These are phyloP conservation scores for Ascochyta koolunga DNA, from an alignment of 2,329 filamentous ascomycete genomes.

Conservation along the genomic window DNA sequence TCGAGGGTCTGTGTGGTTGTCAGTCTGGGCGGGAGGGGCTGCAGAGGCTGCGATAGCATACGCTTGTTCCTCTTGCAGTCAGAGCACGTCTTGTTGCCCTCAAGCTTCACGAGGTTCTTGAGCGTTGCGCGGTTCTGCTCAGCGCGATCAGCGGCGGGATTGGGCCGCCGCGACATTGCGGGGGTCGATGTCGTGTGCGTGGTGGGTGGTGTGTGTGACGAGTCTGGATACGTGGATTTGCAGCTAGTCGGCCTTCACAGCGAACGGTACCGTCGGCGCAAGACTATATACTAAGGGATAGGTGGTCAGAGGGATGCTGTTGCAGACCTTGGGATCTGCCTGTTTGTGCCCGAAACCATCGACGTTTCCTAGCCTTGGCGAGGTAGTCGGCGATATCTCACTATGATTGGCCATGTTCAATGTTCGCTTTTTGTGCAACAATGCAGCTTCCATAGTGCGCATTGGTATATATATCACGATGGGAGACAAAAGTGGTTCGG, in stretches of 20 bases:
- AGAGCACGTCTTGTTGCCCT: slow-evolving; percentile 94
- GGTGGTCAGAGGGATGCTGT: slow-evolving; percentile 5
- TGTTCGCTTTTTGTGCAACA: neutral
- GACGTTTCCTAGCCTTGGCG: slow-evolving; percentile 10
- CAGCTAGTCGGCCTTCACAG: neutral
- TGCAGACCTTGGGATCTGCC: neutral
- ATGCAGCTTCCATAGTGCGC: neutral
- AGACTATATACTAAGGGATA: slow-evolving; percentile 2
- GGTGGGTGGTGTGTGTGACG: neutral
- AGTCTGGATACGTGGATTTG: neutral
- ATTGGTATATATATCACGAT: neutral
- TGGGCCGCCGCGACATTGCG: slow-evolving; percentile 79
- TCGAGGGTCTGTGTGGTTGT: slow-evolving; percentile 75
- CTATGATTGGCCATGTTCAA: slow-evolving; percentile 10
- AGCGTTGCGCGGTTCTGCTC: slow-evolving; percentile 93
- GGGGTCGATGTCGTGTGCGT: slow-evolving; percentile 17
- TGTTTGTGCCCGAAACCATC: slow-evolving; percentile 11
- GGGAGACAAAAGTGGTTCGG: neutral
- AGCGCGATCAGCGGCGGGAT: slow-evolving; percentile 82
- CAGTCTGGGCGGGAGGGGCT: slow-evolving; percentile 18
- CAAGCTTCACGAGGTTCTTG: slow-evolving; percentile 92
- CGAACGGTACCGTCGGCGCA: neutral
- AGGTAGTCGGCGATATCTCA: slow-evolving; percentile 2
- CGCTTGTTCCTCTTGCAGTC: slow-evolving; percentile 99
- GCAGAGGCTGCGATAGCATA: slow-evolving; percentile 52